A percentile compares a stretch with the other conserved stretches of the same genome.
These are phyloP conservation scores for Cucurbita moschata DNA, from an alignment of 306 rosid species.

Conservation along the genomic window DNA sequence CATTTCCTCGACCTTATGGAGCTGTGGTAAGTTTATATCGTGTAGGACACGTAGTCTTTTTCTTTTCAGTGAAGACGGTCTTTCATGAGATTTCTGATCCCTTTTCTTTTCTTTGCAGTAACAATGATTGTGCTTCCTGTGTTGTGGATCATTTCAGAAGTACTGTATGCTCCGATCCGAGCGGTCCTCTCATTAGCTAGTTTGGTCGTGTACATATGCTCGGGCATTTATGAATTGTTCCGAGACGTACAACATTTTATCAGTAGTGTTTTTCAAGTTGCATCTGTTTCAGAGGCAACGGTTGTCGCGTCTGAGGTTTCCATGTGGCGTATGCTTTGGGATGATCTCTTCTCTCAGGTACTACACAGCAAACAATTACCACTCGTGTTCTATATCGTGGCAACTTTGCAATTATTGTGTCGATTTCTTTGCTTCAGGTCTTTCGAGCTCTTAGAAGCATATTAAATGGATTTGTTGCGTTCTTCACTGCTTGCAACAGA, in stretches of 20 bases:
- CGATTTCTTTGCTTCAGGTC: slow-evolving; percentile 31
- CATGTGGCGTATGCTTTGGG: slow-evolving; percentile 84
- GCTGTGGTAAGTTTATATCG: slow-evolving; percentile 46
- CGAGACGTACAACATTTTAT: slow-evolving; percentile 40
- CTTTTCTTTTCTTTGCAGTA: slow-evolving; percentile 27
- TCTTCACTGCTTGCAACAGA: slow-evolving; percentile 83
- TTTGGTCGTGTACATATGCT: slow-evolving; percentile 26
- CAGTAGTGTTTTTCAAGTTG: slow-evolving; percentile 43
- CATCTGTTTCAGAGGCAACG: slow-evolving; percentile 59
- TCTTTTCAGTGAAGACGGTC: background rate
- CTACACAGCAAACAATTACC: background rate
- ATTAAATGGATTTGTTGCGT: slow-evolving; percentile 71
- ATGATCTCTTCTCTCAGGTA: slow-evolving; percentile 90
- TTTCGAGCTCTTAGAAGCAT: slow-evolving; percentile 85
- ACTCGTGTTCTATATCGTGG: background rate
- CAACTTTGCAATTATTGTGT: background rate
- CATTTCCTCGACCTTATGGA: slow-evolving; percentile 34
- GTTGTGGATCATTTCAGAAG: slow-evolving; percentile 50
- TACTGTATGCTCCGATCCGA: slow-evolving; percentile 63
- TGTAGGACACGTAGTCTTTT: background rate
- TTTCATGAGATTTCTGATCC: background rate
- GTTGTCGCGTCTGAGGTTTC: slow-evolving; percentile 52
- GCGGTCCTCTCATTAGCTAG: slow-evolving; percentile 27
- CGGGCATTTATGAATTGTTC: slow-evolving; percentile 18
- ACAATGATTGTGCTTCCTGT: slow-evolving; percentile 46